Percentiles rank a stretch among this genome's conserved stretches.
Evolutionary conservation across 2,329 filamentous ascomycete genomes (phyloP).

Genomic region (Hypoxylon sp.): DNA sequence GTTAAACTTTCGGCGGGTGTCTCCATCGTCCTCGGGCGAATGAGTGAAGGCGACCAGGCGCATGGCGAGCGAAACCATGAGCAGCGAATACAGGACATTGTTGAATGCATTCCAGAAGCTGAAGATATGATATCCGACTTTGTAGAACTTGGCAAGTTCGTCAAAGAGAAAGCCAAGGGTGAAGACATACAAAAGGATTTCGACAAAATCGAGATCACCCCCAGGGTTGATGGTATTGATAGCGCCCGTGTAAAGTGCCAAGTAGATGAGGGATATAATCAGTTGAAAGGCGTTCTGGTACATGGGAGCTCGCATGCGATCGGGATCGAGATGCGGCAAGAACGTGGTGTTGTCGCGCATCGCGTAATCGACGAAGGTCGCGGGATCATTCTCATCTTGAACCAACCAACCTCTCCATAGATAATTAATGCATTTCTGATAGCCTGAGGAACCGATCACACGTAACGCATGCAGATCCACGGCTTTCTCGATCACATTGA

Average conservation of each 20-base stretch:
- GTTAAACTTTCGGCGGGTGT: constrained; percentile 72
- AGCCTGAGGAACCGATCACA: constrained; percentile 91
- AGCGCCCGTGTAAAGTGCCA: constrained; percentile 85
- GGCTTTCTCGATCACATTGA: constrained; percentile 91
- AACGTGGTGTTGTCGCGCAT: constrained; percentile 81
- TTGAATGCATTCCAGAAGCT: constrained; percentile 99
- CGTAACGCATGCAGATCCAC: constrained; percentile 90
- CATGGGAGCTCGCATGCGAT: constrained; percentile 89
- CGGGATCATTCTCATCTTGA: constrained; percentile 91
- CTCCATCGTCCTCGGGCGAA: constrained; percentile 52
- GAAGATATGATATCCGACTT: constrained; percentile 89
- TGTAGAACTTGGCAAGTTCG: constrained; percentile 88
- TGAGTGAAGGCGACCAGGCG: constrained; percentile 81
- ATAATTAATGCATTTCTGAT: constrained; percentile 93
- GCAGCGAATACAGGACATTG: constrained; percentile 77
- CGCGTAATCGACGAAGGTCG: constrained; percentile 88
- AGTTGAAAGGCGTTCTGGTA: constrained; percentile 95
- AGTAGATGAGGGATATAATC: constrained; percentile 81
- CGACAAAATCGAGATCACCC: constrained; percentile 84
- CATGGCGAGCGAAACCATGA: constrained; percentile 80
- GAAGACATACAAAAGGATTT: constrained; percentile 87
- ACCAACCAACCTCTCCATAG: constrained; percentile 96
- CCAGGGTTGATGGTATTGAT: constrained; percentile 92
- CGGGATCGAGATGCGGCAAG: constrained; percentile 86
- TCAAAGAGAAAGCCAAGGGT: constrained; percentile 91